A percentile compares a stretch with the other conserved stretches of the same genome.
Evolutionary conservation across 192 early-diverging fungal genomes (phyloP).

Genomic region (Kappamyces sp.): DNA sequence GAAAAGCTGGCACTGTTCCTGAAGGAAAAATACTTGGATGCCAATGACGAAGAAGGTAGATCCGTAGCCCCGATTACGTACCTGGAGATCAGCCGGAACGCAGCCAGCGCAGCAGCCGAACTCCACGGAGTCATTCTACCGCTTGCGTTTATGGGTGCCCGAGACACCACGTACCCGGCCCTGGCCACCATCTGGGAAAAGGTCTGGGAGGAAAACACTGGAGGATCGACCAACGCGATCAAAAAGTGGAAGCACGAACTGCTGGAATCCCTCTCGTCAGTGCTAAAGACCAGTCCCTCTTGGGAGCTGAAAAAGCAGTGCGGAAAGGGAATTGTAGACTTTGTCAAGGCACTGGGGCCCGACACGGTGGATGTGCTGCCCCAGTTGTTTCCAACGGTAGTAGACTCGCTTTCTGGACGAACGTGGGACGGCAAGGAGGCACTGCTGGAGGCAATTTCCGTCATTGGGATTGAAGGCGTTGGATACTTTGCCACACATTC

Average conservation of each 20-base stretch:
- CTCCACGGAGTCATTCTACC: conserved; percentile 59
- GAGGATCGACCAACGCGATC: conserved; percentile 55
- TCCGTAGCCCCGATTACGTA: conserved; percentile 58
- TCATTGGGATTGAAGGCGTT: conserved; percentile 47
- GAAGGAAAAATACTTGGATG: conserved; percentile 68
- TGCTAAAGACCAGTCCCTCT: conserved; percentile 53
- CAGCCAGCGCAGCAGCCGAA: conserved; percentile 49
- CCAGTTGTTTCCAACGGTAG: conserved; percentile 51
- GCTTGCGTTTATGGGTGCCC: conserved; percentile 61
- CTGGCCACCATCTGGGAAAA: conserved; percentile 61
- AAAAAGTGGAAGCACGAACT: conserved; percentile 62
- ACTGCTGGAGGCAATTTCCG: conserved; percentile 58
- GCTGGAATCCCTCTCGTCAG: conserved; percentile 40
- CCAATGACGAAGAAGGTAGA: conserved; percentile 65
- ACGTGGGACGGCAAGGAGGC: conserved; percentile 81
- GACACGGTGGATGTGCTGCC: conserved; percentile 40
- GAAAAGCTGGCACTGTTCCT: conserved; percentile 64
- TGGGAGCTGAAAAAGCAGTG: conserved; percentile 77
- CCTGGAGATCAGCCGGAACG: conserved; percentile 64
- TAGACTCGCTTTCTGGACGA: conserved; percentile 56
- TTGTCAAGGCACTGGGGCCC: conserved; percentile 47
- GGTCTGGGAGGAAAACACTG: conserved; percentile 71
- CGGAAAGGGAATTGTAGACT: conserved; percentile 55
- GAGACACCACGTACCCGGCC: conserved; percentile 46
- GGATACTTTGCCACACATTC: conserved; percentile 36